Conservation (phyloP, 2,329 filamentous ascomycete genomes). For the Alternaria rosae region DNA sequence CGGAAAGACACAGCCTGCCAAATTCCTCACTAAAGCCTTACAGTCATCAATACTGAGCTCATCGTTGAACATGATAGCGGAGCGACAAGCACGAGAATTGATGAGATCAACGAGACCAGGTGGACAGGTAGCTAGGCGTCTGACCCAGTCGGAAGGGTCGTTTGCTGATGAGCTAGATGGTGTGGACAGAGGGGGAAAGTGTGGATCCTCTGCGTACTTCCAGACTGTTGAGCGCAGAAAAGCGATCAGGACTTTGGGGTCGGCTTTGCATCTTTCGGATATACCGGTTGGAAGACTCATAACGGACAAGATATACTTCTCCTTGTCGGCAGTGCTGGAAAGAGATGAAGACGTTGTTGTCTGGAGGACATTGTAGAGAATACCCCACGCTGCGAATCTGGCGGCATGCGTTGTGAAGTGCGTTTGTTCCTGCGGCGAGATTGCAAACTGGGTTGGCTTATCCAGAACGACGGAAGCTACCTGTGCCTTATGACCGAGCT, state of each 20-base stretch:
- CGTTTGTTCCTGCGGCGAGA: constrained; percentile 66
- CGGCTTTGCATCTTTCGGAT: constrained; percentile 74
- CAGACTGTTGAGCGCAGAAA: constrained; percentile 79
- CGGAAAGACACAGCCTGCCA: constrained; percentile 73
- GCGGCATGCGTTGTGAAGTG: constrained; percentile 63
- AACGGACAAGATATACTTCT: constrained; percentile 55
- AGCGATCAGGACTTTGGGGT: constrained; percentile 75
- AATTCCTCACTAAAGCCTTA: constrained; percentile 59
- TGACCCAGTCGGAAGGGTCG: constrained; percentile 60
- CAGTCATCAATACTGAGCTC: constrained; percentile 66
- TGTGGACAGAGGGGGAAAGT: not conserved
- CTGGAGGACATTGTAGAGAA: constrained; percentile 66
- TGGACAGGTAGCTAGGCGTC: constrained; percentile 73
- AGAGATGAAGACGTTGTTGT: not conserved
- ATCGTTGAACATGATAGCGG: constrained; percentile 89
- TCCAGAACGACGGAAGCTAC: constrained; percentile 48
- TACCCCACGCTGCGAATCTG: constrained; percentile 77
- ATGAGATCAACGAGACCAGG: constrained; percentile 77
- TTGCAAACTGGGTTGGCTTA: constrained; percentile 69
- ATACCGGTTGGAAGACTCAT: constrained; percentile 73
- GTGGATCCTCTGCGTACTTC: constrained; percentile 54
- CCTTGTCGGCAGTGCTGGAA: constrained; percentile 9
- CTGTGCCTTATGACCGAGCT: constrained; percentile 38
- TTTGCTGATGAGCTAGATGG: not conserved
- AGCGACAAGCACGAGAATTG: constrained; percentile 78